These are phyloP conservation scores for Elaeis guineensis DNA, from an alignment of 176 grass and related monocot species.

Conservation along the genomic window DNA sequence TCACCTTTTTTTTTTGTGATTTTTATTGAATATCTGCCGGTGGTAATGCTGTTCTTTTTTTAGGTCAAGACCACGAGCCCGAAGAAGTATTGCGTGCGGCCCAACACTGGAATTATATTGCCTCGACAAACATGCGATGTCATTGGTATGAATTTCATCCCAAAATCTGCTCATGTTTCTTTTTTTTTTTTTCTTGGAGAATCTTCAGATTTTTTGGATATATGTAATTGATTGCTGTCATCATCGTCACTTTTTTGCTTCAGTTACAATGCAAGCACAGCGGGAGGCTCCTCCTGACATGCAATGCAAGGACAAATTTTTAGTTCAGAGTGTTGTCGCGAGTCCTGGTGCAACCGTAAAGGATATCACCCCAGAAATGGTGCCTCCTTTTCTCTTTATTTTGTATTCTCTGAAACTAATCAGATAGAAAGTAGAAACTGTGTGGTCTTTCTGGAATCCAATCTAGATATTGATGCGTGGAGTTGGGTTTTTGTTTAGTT, in stretches of 20 bases:
- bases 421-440: background rate
- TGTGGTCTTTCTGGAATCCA: background rate
- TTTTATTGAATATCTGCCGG: background rate
- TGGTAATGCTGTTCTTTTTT: conserved; percentile 2
- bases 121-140: conserved; percentile 66
- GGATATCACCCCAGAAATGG: conserved; percentile 54
- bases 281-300: conserved; percentile 41
- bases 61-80: conserved; percentile 88
- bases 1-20: background rate
- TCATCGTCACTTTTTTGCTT: background rate
- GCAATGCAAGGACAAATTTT: conserved; percentile 78
- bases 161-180: background rate
- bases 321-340: conserved; percentile 50
- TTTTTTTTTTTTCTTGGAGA: background rate
- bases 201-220: background rate
- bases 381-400: conserved; percentile 22
- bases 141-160: conserved; percentile 35
- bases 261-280: conserved; percentile 76
- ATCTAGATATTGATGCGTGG: background rate
- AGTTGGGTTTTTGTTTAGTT: conserved; percentile 36
- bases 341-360: conserved; percentile 34
- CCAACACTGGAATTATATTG: conserved; percentile 52
- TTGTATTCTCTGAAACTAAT: conserved; percentile 1
- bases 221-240: no score
- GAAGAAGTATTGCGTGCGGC: conserved; percentile 67